These are phyloP conservation scores for Aspergillus intermedius DNA, from an alignment of 2,329 filamentous ascomycete species.

Conservation along the genomic window DNA sequence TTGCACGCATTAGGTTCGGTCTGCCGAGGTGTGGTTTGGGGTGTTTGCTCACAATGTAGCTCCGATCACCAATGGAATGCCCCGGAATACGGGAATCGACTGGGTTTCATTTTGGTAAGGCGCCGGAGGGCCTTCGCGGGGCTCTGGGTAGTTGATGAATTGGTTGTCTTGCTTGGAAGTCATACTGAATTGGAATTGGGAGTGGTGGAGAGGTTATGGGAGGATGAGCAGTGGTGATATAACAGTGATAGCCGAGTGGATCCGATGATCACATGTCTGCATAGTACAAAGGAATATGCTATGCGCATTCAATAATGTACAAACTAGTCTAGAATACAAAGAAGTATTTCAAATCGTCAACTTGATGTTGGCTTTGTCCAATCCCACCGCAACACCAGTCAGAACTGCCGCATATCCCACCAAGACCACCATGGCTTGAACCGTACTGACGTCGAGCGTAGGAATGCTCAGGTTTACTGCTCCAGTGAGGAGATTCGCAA, in stretches of 20 bases:
- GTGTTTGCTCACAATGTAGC: conserved; percentile 52
- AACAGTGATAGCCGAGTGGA: not conserved
- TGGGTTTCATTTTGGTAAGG: conserved; percentile 46
- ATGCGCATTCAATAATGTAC: not conserved
- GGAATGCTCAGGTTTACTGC: conserved; percentile 79
- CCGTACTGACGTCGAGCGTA: conserved; percentile 64
- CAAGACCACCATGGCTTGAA: conserved; percentile 66
- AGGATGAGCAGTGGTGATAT: not conserved
- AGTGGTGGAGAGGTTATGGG: not conserved
- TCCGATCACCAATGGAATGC: conserved; percentile 55
- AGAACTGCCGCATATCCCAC: conserved; percentile 63
- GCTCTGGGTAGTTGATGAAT: conserved; percentile 33
- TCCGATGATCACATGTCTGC: not conserved
- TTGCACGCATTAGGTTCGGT: not conserved
- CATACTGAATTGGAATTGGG: conserved; percentile 14
- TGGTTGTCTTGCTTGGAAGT: conserved; percentile 7
- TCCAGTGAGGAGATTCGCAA: conserved; percentile 85
- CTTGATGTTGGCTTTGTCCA: conserved; percentile 35
- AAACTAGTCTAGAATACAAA: not conserved
- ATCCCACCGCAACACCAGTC: conserved; percentile 54
- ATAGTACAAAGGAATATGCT: not conserved
- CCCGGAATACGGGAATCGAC: conserved; percentile 65
- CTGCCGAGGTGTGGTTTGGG: not conserved
- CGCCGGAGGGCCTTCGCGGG: conserved; percentile 34
- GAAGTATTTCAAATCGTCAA: conserved; percentile 13